Base-by-base conservation (phyloP, 495 filamentous ascomycete species). In the Bombardia bombarda region DNA sequence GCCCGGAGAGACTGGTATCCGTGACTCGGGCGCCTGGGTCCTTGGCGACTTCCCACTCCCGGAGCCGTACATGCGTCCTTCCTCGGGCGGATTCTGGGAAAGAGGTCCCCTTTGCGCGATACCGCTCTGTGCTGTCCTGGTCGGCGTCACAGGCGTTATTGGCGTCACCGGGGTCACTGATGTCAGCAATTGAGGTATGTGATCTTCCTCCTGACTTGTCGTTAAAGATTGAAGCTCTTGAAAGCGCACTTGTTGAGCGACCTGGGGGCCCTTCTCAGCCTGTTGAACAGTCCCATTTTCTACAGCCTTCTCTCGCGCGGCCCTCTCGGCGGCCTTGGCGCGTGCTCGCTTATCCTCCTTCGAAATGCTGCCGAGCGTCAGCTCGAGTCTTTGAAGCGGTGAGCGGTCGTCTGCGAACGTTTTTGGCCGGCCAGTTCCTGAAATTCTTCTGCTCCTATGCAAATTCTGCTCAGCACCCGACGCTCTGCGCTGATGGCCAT, bases 351-450 rank as follows among this genome's bases (percentile, higher is more conserved):
- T 94, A 55, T 94, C 89, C 53, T 93, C 87, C 60, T 94, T 95
- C 58, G 82, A 93, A 52, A 95, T 89, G 58, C 85, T 86, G 58
- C 78, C 80, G 43, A 96, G 70, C 40, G 87, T 88, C 30, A 83
- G 77, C 65, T 96, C 92, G 40, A 98, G 78, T 61, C 81, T 89
- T 60, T 97, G 92, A 18, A 98, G 67, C 24, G 92, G 92, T 37
- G 90, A 95, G 38, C 86, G 78, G 55, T 89, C 83, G 18, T 78
- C 73, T 40, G 87, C 84, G 66, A 79, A 86, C 52, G 68, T 64
- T 66, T 63, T 73, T 10, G 60, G 56, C 21, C 61, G 63, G 17
- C 49, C 57, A 17, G 33, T 42, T 13, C 35, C 39, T 14, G 55
- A 57, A 3, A 52, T 30, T 28, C 52, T 48, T 43, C 53, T 52